Evolutionary conservation across 352 stramenopile species (phyloP).

Genomic region (Globisporangium uncinulatum): DNA sequence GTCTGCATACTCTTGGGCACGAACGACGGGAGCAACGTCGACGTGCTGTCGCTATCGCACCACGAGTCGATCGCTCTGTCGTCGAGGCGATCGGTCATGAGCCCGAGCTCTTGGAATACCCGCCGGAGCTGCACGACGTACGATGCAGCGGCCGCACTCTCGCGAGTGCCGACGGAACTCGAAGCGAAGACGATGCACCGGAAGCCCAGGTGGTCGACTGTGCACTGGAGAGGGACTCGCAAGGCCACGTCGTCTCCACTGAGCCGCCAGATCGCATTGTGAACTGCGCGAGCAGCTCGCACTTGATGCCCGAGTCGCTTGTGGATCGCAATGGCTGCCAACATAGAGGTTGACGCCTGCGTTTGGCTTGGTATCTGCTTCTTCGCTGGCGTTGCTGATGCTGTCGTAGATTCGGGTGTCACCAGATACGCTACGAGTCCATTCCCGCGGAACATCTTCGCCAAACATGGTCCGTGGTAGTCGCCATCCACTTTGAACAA

Average conservation of each 20-base stretch:
- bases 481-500: background rate
- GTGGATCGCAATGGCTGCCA: slow-evolving; percentile 13
- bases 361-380: slow-evolving; percentile 1
- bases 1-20: slow-evolving; percentile 6
- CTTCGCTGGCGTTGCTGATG: slow-evolving; percentile 5
- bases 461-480: background rate
- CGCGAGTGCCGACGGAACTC: background rate
- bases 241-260: background rate
- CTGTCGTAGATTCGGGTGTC: background rate
- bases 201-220: slow-evolving; percentile 54
- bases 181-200: slow-evolving; percentile 43
- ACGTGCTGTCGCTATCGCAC: background rate
- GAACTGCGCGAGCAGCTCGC: slow-evolving; percentile 29
- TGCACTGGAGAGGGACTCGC: slow-evolving; percentile 49
- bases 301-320: slow-evolving; percentile 49
- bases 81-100: slow-evolving; percentile 28
- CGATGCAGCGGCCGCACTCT: background rate
- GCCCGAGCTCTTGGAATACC: slow-evolving; percentile 23
- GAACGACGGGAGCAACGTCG: background rate
- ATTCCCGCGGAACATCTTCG: slow-evolving; percentile 26
- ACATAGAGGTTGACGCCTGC: background rate
- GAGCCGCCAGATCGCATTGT: slow-evolving; percentile 17
- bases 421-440: slow-evolving; percentile 24
- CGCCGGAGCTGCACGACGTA: slow-evolving; percentile 11
- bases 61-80: background rate